phyloP scores from a whole-genome alignment of 1,139 yeast species.

The Petasospora fabianii region DNA sequence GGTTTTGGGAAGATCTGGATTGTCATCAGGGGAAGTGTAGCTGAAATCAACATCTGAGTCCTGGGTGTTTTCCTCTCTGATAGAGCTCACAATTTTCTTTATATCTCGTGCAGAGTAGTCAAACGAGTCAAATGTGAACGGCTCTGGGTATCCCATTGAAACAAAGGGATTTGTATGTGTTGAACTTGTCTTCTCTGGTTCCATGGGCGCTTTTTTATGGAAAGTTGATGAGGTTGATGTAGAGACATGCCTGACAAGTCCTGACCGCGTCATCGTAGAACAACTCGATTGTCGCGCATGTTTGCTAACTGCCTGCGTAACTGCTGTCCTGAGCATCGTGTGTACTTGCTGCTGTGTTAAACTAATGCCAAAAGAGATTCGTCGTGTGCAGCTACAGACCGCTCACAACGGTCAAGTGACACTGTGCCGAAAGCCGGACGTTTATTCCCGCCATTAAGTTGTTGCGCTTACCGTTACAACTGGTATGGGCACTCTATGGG shows the following conservation, averaged over 20 bases:
- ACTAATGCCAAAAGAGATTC: too few species aligned
- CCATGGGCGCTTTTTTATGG: not conserved
- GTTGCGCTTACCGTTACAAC: not conserved
- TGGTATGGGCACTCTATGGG: not conserved
- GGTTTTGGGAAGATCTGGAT: not conserved
- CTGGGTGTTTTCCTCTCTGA: not conserved
- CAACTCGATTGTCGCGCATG: too few species aligned
- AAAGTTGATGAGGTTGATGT: not conserved
- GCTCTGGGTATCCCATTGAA: constrained; percentile 6
- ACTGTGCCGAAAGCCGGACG: too few species aligned
- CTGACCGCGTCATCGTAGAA: too few species aligned
- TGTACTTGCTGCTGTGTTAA: too few species aligned
- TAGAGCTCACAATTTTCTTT: constrained; percentile 4
- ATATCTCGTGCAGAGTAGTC: constrained; percentile 4
- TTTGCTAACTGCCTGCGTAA: too few species aligned
- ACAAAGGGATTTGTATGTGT: not conserved
- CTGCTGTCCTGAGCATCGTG: too few species aligned
- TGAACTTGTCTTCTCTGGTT: not conserved
- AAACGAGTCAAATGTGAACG: constrained; percentile 1
- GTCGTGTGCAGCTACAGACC: too few species aligned
- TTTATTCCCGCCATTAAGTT: not conserved
- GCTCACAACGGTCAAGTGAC: too few species aligned
- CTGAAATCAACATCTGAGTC: not conserved
- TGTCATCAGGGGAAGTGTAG: not conserved
- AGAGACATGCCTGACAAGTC: not conserved